Conservation (phyloP, 2,329 filamentous ascomycete genomes). For the Arthrobotrys sphaeroides region DNA sequence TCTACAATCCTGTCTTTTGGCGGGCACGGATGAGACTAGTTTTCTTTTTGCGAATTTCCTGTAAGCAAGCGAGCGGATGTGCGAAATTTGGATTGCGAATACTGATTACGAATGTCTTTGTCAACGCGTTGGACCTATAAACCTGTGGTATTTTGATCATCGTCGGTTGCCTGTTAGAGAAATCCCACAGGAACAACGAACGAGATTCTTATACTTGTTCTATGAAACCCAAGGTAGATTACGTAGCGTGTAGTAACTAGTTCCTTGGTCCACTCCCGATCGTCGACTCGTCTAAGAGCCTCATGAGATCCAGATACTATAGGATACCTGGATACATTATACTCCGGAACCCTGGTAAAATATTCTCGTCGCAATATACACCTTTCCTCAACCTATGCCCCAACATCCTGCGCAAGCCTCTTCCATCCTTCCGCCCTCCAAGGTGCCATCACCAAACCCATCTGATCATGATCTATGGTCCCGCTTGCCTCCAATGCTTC, state of each 20-base stretch:
- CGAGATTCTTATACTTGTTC: not conserved
- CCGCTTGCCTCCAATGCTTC: slow-evolving; percentile 78
- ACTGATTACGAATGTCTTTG: slow-evolving; percentile 5
- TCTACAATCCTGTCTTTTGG: not conserved
- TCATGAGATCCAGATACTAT: too few relatives aligned
- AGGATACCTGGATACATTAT: too few relatives aligned
- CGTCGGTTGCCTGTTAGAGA: not conserved
- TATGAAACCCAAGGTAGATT: not conserved
- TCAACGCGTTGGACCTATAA: not conserved
- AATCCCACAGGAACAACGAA: not conserved
- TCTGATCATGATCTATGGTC: slow-evolving; percentile 76
- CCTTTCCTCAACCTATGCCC: not conserved
- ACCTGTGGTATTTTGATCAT: slow-evolving; percentile 5
- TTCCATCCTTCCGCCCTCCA: slow-evolving; percentile 77
- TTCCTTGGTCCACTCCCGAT: too few relatives aligned
- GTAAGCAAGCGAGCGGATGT: not conserved
- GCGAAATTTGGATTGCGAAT: slow-evolving; percentile 12
- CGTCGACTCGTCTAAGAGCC: too few relatives aligned
- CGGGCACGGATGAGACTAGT: too few relatives aligned
- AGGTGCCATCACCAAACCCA: slow-evolving; percentile 80
- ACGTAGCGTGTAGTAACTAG: too few relatives aligned
- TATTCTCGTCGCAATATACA: not conserved
- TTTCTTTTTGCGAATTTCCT: not conserved
- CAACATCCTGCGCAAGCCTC: slow-evolving; percentile 63
- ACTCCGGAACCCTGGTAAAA: not conserved